Evolutionary conservation across 768 basidiomycete genomes (phyloP), one percentile per base, ranked within the genome.

Genomic region (Rhodotorula sphaerocarpa): DNA sequence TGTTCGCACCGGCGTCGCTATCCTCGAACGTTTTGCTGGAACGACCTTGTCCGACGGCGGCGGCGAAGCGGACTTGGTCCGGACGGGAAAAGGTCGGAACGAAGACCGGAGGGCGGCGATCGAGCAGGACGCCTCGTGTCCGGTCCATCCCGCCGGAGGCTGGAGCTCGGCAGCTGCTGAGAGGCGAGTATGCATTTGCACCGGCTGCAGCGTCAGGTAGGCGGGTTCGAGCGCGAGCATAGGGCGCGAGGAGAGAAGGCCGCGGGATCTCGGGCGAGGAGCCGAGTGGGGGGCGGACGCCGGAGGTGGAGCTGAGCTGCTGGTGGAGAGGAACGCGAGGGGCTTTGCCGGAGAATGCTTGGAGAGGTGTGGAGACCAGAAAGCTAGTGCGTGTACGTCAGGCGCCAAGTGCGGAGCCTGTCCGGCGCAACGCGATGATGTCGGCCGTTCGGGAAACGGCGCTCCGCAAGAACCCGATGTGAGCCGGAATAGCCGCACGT

Each of bases 161-260:
- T 50, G 27, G 23, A 11, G n/a, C n/a, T n/a, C n/a, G n/a, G 20
- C 9, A 61, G 39, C 21, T 45, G 23, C 12, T 44, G 15, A 18
- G 27, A 50, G 33, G n/a, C 23, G 44, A 30, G 16, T 10, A 11
- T 44, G 28, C 23, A 7, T 3, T 2, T 18, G 0, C 9, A 61
- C 53, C 6, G 59, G 59, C 46, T 61, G 59, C 11, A 61, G 23
- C 1, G 59, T 53, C 23, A 61, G 31, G 53, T 55, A 61, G 4
- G 59, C 53, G 18, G 53, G 53, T 5, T 31, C 46, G 18, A 48
- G 39, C 14, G 25, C 28, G 14, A 61, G 41, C 59, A 61, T 61
- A 20, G 46, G 27, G 47, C 2, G 28, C 15, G 7, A 18, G 6
- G 18, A 21, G 30, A 9, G 25, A 28, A 7, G 25, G 5, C 23